Percentiles rank a stretch among this genome's conserved stretches.
Conservation (phyloP, 805 yeast genomes). For the Saccharomycopsis synnaedendra region DNA sequence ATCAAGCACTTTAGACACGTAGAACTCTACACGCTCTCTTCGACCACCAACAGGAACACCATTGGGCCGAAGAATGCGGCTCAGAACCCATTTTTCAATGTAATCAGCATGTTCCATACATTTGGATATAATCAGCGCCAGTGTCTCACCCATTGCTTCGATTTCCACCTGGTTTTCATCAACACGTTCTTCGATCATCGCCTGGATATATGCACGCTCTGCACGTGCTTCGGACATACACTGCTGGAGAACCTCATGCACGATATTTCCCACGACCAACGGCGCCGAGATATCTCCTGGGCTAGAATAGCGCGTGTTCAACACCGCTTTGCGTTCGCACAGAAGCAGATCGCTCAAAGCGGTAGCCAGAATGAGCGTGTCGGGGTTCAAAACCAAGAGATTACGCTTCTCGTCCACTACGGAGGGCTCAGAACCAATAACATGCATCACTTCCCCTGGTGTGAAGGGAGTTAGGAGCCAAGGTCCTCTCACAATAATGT, state of each 20-base stretch:
- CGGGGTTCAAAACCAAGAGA: conserved; percentile 77
- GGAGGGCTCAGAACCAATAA: conserved; percentile 31
- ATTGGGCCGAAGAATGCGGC: conserved; percentile 1
- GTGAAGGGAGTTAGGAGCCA: conserved; percentile 41
- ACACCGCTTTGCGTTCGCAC: conserved; percentile 63
- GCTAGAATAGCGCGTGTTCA: conserved; percentile 42
- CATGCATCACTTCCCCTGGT: conserved; percentile 47
- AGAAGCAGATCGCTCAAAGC: conserved; percentile 62
- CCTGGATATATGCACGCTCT: conserved; percentile 20
- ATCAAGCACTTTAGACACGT: conserved; percentile 59
- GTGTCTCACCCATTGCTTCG: conserved; percentile 42
- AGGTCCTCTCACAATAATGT: conserved; percentile 48
- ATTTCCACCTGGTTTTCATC: conserved; percentile 37
- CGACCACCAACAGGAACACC: background rate
- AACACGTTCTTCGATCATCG: conserved; percentile 29
- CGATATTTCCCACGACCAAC: conserved; percentile 68
- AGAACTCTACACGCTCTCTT: conserved; percentile 26
- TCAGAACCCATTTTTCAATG: conserved; percentile 41
- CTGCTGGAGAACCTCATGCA: conserved; percentile 61
- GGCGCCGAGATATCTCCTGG: conserved; percentile 59
- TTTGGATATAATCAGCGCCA: conserved; percentile 30
- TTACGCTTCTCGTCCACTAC: conserved; percentile 44
- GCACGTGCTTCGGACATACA: conserved; percentile 22
- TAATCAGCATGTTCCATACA: conserved; percentile 38
- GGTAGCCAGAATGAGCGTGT: conserved; percentile 71